These are phyloP conservation scores for Chamaenerion angustifolium DNA, from an alignment of 345 rosid genomes.

Conservation along the genomic window DNA sequence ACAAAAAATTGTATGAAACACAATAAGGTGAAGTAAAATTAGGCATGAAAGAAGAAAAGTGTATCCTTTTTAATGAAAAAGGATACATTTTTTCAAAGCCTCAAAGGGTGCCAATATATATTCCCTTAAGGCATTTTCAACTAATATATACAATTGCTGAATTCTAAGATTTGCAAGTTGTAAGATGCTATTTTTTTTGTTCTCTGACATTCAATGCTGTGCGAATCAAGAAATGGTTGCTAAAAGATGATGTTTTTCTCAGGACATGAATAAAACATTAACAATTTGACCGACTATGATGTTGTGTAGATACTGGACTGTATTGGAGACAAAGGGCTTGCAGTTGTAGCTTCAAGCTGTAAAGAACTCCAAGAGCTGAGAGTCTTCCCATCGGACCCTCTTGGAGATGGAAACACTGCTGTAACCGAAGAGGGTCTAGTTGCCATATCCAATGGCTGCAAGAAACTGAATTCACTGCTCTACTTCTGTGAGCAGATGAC, in stretches of 20 bases:
- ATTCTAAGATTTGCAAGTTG: no score
- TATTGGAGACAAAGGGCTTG: conserved; percentile 85
- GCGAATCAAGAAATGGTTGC: no score
- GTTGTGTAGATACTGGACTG: conserved; percentile 69
- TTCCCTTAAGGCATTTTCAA: no score
- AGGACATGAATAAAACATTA: not conserved
- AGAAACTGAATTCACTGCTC: conserved; percentile 62
- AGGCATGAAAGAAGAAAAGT: no score
- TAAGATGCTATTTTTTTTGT: no score
- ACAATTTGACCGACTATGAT: not conserved
- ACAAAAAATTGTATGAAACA: no score
- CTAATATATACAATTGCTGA: no score
- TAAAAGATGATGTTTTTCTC: not conserved
- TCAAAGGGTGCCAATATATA: no score
- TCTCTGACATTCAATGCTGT: no score
- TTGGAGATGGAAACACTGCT: conserved; percentile 37
- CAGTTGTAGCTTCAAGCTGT: conserved; percentile 59
- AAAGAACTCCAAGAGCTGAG: conserved; percentile 77
- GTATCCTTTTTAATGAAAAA: no score
- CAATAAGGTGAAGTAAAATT: no score
- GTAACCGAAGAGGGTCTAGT: conserved; percentile 87
- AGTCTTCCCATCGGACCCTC: conserved; percentile 80
- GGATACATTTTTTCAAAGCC: no score
- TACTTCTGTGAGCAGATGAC: conserved; percentile 98
- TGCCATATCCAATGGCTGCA: conserved; percentile 74